Base-by-base conservation (phyloP, 805 yeast genomes). In the Wickerhamomyces queroliae region DNA sequence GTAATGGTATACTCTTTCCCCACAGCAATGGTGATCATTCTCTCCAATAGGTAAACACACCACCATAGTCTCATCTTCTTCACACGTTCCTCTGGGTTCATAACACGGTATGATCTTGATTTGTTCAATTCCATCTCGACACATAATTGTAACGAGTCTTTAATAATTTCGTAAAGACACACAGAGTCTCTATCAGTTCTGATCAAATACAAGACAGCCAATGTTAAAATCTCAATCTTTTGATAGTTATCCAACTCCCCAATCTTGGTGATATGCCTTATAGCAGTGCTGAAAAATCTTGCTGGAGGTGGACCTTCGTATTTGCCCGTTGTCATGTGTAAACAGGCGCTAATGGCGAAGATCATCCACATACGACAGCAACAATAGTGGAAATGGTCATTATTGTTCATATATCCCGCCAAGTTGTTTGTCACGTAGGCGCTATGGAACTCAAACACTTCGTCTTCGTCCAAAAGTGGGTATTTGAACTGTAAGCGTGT, bases 111-210 rank as follows among this genome's bases (percentile, higher is more conserved):
- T 3, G 67, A 47, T 31, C 49, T 52, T 12, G 59, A 49, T 44
- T 62, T 66, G 48, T 71, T 67, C 25, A 71, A 49, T 12, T 57
- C 52, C 31, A 67, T 41, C 24, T 47, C 39, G n/a, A 61, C 55
- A 48, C 76, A 73, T 11, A 73, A 56, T 17, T 59, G 55, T 68
- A 76, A 66, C 6, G 80, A 71, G 49, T 77, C 81, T 26, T 66
- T 62, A 25, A 78, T 67, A 33, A 78, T 72, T 17, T 70, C 71
- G 49, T 73, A 76, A 12, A 77, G 61, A 10, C 72, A 72, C 22
- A 69, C 64, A 6, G 83, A 68, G 50, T 80, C 85, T 37, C 72
- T 64, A 48, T 80, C 85, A 2, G 83, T 76, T 52, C 85, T 63
- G 38, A 78, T 72, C 38, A 79, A 59, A 42, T 78, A 77, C 17